These are phyloP conservation scores for Nannochloropsis salina DNA, from an alignment of 108 stramenopile species.

Conservation along the genomic window DNA sequence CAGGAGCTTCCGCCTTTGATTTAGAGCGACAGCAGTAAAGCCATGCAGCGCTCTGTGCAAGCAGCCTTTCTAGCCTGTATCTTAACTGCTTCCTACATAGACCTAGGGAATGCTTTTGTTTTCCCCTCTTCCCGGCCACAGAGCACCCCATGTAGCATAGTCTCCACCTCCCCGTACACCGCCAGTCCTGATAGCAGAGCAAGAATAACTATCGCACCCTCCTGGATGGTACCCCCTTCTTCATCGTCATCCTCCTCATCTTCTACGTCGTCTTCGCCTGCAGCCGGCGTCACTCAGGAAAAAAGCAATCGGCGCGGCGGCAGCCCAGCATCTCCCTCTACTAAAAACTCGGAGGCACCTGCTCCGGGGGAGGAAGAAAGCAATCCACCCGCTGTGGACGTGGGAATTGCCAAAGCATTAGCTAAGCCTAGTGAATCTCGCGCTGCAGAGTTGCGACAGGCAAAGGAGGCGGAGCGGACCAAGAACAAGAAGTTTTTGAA, in stretches of 20 bases:
- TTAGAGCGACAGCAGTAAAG: background rate
- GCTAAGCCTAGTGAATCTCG: background rate
- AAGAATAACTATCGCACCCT: background rate
- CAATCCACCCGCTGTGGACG: background rate
- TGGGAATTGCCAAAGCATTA: background rate
- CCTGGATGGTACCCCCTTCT: background rate
- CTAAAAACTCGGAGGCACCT: background rate
- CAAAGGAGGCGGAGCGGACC: background rate
- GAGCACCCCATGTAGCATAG: background rate
- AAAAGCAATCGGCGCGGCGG: background rate
- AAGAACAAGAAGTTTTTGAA: slow-evolving; percentile 12
- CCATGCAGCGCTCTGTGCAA: background rate
- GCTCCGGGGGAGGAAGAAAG: background rate
- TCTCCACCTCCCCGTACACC: background rate
- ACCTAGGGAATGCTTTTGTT: background rate
- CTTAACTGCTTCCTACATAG: background rate
- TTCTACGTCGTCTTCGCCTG: background rate
- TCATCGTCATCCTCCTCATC: background rate
- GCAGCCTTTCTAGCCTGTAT: background rate
- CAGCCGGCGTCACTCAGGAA: background rate
- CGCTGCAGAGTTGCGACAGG: background rate
- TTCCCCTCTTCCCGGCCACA: background rate
- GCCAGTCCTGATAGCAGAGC: background rate
- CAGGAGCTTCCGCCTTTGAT: too few relatives aligned
- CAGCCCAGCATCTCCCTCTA: background rate